Evolutionary conservation across 352 stramenopile genomes (phyloP).

Genomic region (Pythium graminicola): DNA sequence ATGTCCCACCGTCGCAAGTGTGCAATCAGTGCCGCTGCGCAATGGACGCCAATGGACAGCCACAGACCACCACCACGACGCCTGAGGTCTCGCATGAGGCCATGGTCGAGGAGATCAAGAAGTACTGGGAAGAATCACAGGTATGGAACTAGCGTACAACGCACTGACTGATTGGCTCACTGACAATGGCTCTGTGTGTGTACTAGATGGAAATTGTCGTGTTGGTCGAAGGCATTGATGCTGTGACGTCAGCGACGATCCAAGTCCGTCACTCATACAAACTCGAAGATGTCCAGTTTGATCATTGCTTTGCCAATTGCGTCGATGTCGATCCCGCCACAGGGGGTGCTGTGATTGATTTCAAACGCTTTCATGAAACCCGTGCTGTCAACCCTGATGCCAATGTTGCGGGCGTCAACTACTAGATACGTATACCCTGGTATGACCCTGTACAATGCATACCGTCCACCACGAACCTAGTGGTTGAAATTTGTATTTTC

Average conservation of each 20-base stretch:
- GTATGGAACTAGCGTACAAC: constrained; percentile 45
- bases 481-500: neutral
- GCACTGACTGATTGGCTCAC: constrained; percentile 5
- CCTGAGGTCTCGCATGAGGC: constrained; percentile 26
- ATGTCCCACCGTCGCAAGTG: constrained; percentile 20
- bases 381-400: constrained; percentile 48
- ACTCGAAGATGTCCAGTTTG: constrained; percentile 72
- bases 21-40: constrained; percentile 44
- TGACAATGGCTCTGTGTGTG: constrained; percentile 24
- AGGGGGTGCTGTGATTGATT: constrained; percentile 61
- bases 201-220: constrained; percentile 75
- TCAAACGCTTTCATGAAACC: constrained; percentile 81
- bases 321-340: constrained; percentile 63
- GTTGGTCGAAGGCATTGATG: constrained; percentile 79
- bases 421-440: too few relatives aligned
- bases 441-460: too few relatives aligned
- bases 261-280: constrained; percentile 80
- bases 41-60: constrained; percentile 13
- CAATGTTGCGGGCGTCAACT: constrained; percentile 35
- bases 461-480: neutral
- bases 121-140: constrained; percentile 71
- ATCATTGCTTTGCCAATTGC: constrained; percentile 73
- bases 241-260: constrained; percentile 84
- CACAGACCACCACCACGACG: constrained; percentile 13
- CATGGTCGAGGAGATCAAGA: constrained; percentile 49